A percentile compares a stretch with the other conserved stretches of the same genome.
These are phyloP conservation scores for Eucalyptus coolabah DNA, from an alignment of 345 rosid genomes.

Conservation along the genomic window DNA sequence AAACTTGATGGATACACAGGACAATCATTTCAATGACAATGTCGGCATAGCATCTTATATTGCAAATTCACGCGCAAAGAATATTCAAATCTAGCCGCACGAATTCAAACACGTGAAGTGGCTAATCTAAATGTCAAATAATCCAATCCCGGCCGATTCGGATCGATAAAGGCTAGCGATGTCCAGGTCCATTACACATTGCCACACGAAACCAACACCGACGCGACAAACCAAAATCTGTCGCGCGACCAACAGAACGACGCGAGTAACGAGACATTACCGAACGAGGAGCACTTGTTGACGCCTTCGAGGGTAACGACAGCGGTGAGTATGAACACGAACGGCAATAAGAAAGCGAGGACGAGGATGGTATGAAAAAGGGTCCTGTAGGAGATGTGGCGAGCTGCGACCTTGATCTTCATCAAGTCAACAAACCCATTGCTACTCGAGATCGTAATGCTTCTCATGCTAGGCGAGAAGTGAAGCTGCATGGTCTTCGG, in stretches of 20 bases:
- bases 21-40: background rate
- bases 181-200: background rate
- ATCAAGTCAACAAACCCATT: slow-evolving; percentile 98
- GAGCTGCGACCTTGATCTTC: slow-evolving; percentile 99
- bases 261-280: slow-evolving; percentile 8
- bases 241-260: background rate
- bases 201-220: background rate
- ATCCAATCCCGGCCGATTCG: background rate
- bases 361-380: slow-evolving; percentile 91
- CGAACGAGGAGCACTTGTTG: slow-evolving; percentile 99
- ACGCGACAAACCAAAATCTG: background rate
- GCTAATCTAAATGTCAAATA: background rate
- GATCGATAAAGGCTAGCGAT: background rate
- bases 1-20: background rate
- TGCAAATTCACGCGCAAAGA: background rate
- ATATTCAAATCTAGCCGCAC: background rate
- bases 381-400: slow-evolving; percentile 95
- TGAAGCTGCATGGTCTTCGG: slow-evolving; percentile 96
- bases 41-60: background rate
- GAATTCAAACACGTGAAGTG: background rate
- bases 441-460: slow-evolving; percentile 96
- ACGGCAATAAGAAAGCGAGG: slow-evolving; percentile 97
- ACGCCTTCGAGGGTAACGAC: slow-evolving; percentile 99
- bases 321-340: slow-evolving; percentile 97
- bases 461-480: slow-evolving; percentile 99